phyloP scores from a whole-genome alignment of 2,329 filamentous ascomycete genomes.

The Xylariaceae sp. region DNA sequence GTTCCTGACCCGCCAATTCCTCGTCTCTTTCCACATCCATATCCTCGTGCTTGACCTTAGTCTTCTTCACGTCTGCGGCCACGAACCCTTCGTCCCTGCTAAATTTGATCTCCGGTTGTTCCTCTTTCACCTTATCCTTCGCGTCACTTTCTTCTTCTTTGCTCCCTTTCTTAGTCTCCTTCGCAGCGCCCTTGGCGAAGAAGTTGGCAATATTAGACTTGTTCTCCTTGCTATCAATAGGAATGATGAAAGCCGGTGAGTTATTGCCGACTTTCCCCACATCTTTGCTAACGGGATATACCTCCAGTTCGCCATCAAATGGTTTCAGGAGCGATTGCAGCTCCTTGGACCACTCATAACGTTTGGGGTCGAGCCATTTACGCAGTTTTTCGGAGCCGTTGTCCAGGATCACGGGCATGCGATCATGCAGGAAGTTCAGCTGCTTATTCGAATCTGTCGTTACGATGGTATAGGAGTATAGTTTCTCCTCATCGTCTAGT shows the following conservation, averaged over 20 bases:
- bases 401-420: conserved; percentile 94
- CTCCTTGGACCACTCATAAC: conserved; percentile 76
- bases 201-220: conserved; percentile 95
- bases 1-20: conserved; percentile 26
- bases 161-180: conserved; percentile 7
- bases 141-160: neutral
- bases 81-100: conserved; percentile 36
- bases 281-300: conserved; percentile 85
- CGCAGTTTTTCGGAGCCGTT: conserved; percentile 73
- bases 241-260: conserved; percentile 81
- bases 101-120: conserved; percentile 34
- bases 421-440: conserved; percentile 85
- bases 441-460: conserved; percentile 87
- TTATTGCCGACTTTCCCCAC: conserved; percentile 96
- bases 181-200: conserved; percentile 67
- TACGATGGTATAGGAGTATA: conserved; percentile 92
- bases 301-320: conserved; percentile 78
- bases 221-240: conserved; percentile 83
- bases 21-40: conserved; percentile 18
- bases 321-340: conserved; percentile 82
- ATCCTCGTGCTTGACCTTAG: conserved; percentile 21
- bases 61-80: conserved; percentile 14
- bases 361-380: conserved; percentile 79
- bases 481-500: conserved; percentile 62
- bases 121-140: conserved; percentile 7